Base-by-base conservation (phyloP, 2,329 filamentous ascomycete species). In the Metarhizium brunneum region DNA sequence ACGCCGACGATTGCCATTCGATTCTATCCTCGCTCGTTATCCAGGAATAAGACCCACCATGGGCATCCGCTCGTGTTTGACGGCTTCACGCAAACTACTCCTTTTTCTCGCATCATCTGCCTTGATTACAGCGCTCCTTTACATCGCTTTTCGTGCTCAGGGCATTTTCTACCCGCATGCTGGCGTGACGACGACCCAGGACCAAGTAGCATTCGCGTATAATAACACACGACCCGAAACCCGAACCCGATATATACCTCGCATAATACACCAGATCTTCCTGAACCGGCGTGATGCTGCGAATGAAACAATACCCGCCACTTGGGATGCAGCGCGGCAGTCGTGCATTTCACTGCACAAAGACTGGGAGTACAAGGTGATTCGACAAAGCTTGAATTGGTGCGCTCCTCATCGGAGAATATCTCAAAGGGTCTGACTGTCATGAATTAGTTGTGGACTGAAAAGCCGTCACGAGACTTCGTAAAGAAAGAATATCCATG, bases 401-500 rank as follows among this genome's bases (percentile, higher is more conserved):
- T 4, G 10, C 4, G 18, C 43, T 47, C 43, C 18, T 13, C 32
- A 11, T 35, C 1, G 32, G 32, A 7, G 32, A 35, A 35, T 11
- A 11, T 35, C 6, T 35, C 32, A 35, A 35, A 35, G 32, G 32
- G 7, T 8, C 32, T 35, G 32, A 35, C 32, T 35, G 32, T 35
- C 14, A 42, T 42, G 1, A 42, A 42, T 47, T 25, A 47, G 43
- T 78, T 92, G 20, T 92, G 88, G 88, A 90, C 87, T 10, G 84
- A 90, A 64, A 80, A 80, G 51, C 79, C 80, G 63, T 81, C 86
- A 29, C 78, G 84, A 62, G 80, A 86, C 5, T 91, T 92, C 65
- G 88, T 92, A 62, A 79, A 79, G 47, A 74, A 76, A 40, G 82
- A 92, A 68, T 92, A 90, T 64, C 82, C 86, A 1, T 91, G 87